These are phyloP conservation scores for Canavalia gladiata DNA, from an alignment of 306 rosid species.

Conservation along the genomic window DNA sequence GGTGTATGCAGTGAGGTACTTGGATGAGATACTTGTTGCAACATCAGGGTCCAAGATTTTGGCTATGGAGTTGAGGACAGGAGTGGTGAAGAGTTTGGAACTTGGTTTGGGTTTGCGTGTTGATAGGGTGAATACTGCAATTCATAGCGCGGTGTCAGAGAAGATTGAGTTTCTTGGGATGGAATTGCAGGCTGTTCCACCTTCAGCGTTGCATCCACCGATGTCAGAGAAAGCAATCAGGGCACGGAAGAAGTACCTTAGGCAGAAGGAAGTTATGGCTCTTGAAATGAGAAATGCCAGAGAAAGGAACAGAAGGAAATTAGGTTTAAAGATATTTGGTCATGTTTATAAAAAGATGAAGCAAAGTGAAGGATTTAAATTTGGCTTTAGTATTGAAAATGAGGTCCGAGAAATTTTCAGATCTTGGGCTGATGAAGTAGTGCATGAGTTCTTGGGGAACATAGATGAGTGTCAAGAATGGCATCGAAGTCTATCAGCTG, in stretches of 20 bases:
- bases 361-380: conserved; percentile 65
- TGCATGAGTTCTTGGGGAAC: conserved; percentile 65
- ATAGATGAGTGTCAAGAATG: conserved; percentile 80
- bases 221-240: conserved; percentile 85
- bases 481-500: conserved; percentile 71
- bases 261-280: conserved; percentile 88
- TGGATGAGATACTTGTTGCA: conserved; percentile 81
- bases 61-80: conserved; percentile 70
- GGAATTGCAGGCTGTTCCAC: conserved; percentile 84
- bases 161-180: conserved; percentile 83
- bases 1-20: conserved; percentile 84
- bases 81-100: conserved; percentile 67
- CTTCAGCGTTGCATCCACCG: conserved; percentile 73
- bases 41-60: conserved; percentile 76
- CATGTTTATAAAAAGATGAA: conserved; percentile 77
- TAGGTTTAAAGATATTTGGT: conserved; percentile 78
- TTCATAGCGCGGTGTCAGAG: conserved; percentile 90
- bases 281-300: conserved; percentile 82
- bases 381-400: conserved; percentile 69
- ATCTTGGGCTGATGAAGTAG: conserved; percentile 82
- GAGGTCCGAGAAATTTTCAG: conserved; percentile 70
- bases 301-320: conserved; percentile 79
- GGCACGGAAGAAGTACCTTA: conserved; percentile 82
- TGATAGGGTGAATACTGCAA: conserved; percentile 65
- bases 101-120: conserved; percentile 68